Conservation (phyloP, 2,329 filamentous ascomycete genomes). For the Dothiorella sarmentorum region DNA sequence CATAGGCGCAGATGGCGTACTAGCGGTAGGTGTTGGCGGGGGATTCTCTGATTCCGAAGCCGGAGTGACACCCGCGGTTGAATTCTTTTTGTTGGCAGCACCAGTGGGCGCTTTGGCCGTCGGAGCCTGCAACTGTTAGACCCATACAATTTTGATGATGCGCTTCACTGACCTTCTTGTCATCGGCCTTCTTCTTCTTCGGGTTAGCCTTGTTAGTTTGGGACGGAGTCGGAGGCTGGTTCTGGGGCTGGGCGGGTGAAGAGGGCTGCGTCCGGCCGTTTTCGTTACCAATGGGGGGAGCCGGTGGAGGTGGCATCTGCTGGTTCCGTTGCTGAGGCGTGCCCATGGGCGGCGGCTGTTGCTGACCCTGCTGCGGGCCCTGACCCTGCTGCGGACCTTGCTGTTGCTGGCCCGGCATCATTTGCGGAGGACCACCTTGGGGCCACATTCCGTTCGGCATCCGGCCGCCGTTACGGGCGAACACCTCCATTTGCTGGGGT, state of each 20-base stretch:
- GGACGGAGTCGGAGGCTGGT: constrained; percentile 67
- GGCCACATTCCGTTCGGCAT: constrained; percentile 37
- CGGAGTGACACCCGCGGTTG: constrained; percentile 39
- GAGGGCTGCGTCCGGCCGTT: constrained; percentile 44
- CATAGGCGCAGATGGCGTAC: constrained; percentile 48
- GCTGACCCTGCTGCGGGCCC: constrained; percentile 46
- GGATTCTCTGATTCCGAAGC: constrained; percentile 38
- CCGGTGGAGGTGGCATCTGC: constrained; percentile 52
- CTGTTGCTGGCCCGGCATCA: constrained; percentile 47
- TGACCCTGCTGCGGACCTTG: constrained; percentile 36
- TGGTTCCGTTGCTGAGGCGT: constrained; percentile 69
- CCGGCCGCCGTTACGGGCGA: constrained; percentile 33
- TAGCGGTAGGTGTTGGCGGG: constrained; percentile 47
- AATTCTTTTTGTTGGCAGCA: constrained; percentile 37
- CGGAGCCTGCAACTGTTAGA: not conserved
- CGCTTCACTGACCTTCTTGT: constrained; percentile 62
- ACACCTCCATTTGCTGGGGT: constrained; percentile 51
- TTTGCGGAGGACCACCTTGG: constrained; percentile 42
- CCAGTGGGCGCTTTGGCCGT: constrained; percentile 31
- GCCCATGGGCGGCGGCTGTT: constrained; percentile 55
- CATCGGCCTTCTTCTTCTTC: constrained; percentile 66
- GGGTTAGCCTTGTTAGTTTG: constrained; percentile 71
- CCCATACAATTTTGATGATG: not conserved
- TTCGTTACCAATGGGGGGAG: constrained; percentile 40
- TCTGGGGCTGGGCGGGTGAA: constrained; percentile 44